Evolutionary conservation across 495 filamentous ascomycete genomes (phyloP).

Genomic region (Neurospora tetrasperma): DNA sequence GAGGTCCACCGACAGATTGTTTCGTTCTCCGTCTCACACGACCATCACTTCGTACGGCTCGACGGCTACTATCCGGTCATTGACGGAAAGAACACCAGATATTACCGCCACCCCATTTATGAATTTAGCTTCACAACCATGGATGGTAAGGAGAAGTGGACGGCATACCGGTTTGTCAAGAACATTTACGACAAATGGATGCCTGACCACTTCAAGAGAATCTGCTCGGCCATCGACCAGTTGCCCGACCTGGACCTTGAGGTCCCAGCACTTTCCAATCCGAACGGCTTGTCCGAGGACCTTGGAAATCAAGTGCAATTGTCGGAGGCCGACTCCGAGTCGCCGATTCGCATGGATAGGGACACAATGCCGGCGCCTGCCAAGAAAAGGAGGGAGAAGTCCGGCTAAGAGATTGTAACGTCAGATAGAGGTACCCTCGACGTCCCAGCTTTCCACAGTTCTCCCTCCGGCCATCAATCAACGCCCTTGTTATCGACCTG

Average conservation of each 20-base stretch:
- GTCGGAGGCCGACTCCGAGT: constrained; percentile 2
- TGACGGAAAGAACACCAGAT: constrained; percentile 5
- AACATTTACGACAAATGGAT: constrained; percentile 31
- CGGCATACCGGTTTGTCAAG: constrained; percentile 9
- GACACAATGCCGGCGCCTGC: too few species aligned
- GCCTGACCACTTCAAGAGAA: constrained; percentile 27
- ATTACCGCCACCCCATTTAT: constrained; percentile 7
- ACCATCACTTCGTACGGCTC: constrained; percentile 26
- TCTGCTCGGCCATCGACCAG: constrained; percentile 31
- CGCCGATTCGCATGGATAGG: not conserved
- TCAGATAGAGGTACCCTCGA: too few species aligned
- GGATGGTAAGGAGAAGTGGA: not conserved
- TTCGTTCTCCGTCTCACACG: constrained; percentile 40
- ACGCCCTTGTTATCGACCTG: too few species aligned
- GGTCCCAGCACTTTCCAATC: constrained; percentile 8
- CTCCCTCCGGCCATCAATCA: too few species aligned
- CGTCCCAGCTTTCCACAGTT: too few species aligned
- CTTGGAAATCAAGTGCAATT: not conserved
- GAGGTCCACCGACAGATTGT: constrained; percentile 33
- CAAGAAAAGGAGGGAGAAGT: too few species aligned
- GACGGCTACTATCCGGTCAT: constrained; percentile 26
- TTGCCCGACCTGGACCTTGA: constrained; percentile 17
- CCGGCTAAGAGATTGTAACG: too few species aligned
- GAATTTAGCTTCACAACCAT: not conserved
- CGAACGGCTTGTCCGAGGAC: constrained; percentile 7